Base-by-base conservation (phyloP, 2,329 filamentous ascomycete species). In the Trichophyton benhamiae region DNA sequence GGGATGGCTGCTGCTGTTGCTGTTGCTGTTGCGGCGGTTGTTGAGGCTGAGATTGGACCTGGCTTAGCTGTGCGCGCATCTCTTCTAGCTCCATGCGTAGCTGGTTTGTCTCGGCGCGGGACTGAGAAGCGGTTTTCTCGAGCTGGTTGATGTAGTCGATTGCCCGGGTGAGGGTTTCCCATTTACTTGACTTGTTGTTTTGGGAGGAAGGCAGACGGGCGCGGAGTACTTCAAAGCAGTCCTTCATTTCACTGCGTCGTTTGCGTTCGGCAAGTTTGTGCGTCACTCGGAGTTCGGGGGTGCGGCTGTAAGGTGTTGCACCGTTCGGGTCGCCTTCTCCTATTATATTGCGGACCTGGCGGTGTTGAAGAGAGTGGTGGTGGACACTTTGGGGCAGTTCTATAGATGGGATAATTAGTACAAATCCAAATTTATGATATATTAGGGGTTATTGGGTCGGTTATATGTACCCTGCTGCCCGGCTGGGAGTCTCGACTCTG, bases 101-200 rank as follows among this genome's bases (percentile, higher is more conserved):
- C 30, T 72, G 65, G 9, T 70, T 69, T 57, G 71, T 72, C 33
- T 78, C 76, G 11, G 72, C 72, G n/a, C 70, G 74, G 33, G 67
- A 67, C 61, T 72, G 72, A 2, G 58, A 68, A 3, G 76, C 65
- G 22, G 71, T 72, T 57, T 73, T 75, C 65, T 80, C 77, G 9
- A 80, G 69, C 22, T 71, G 70, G 6, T 63, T 67, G 60, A 80
- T 80, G 60, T 80, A 79, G 57, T 80, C 78, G 60, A 79, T 79
- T 17, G 78, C 78, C 72, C 76, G 69, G 25, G 76, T 78, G 20
- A 80, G 66, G 1, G 77, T 80, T 65, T 80, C 78, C 78, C 78
- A 79, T 69, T 80, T 80, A 68, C 78, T 79, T 6, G 78, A 79
- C 65, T 80, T 80, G 67, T 78, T 79, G 64, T 75, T 78, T 65